phyloP scores from a whole-genome alignment of 306 rosid species.

The Crotalaria pallida region DNA sequence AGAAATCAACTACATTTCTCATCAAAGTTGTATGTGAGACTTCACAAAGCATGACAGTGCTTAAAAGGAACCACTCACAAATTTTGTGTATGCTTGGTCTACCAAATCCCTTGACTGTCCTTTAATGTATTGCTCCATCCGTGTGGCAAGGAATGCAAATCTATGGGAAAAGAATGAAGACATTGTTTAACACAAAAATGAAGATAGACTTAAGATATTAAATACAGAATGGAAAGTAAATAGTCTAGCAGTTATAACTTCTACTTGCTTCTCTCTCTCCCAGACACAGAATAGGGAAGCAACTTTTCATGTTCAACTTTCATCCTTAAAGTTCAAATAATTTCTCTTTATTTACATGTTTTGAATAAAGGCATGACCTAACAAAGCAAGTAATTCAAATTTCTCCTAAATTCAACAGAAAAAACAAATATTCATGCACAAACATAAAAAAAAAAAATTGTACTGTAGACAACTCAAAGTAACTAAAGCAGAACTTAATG shows the following conservation, averaged over 20 bases:
- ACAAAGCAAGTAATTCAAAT: neutral
- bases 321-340: neutral
- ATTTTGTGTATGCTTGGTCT: conserved; percentile 97
- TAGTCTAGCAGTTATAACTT: neutral
- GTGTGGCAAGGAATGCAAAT: conserved; percentile 92
- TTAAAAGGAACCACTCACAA: conserved; percentile 49
- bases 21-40: neutral
- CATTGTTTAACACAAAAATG: conserved; percentile 5
- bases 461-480: conserved; percentile 8
- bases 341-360: neutral
- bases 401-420: neutral
- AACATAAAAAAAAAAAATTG: neutral
- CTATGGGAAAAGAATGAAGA: conserved; percentile 39
- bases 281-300: neutral
- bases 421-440: neutral
- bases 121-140: conserved; percentile 98
- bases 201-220: neutral
- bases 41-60: neutral
- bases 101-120: conserved; percentile 99
- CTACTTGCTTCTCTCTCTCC: neutral
- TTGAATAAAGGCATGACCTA: neutral
- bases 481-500: neutral
- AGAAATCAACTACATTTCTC: neutral
- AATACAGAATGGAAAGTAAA: neutral
- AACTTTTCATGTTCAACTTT: neutral